Conservation (phyloP, 306 rosid species). For the Leucaena leucocephala region DNA sequence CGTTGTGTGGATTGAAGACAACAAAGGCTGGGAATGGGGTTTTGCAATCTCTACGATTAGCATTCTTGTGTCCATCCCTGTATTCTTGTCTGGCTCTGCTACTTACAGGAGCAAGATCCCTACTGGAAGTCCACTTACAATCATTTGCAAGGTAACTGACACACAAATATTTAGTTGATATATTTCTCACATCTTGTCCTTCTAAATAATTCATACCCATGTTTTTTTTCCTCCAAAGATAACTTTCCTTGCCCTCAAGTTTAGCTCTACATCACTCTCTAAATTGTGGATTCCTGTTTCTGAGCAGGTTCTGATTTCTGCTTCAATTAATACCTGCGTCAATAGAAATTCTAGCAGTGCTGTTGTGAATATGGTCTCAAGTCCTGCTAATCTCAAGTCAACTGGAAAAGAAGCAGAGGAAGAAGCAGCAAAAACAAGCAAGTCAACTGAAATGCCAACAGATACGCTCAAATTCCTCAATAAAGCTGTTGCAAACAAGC, state of each 20-base stretch:
- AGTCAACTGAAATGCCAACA: constrained; percentile 36
- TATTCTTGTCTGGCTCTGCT: constrained; percentile 75
- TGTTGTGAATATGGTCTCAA: constrained; percentile 61
- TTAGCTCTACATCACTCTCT: background rate
- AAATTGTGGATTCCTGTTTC: background rate
- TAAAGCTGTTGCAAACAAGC: constrained; percentile 51
- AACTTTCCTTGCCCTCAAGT: background rate
- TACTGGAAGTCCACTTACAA: constrained; percentile 85
- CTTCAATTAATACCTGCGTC: constrained; percentile 49
- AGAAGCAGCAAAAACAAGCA: constrained; percentile 31
- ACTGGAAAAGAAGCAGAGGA: constrained; percentile 31
- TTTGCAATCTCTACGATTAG: constrained; percentile 73
- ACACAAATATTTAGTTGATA: too few relatives aligned
- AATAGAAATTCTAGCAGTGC: constrained; percentile 60
- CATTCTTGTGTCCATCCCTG: constrained; percentile 65
- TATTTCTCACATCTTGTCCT: too few relatives aligned
- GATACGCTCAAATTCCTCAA: constrained; percentile 67
- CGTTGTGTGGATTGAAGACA: constrained; percentile 93
- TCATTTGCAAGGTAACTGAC: constrained; percentile 67
- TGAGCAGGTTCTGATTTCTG: constrained; percentile 70
- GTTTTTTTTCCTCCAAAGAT: background rate
- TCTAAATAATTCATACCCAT: background rate
- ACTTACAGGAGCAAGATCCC: constrained; percentile 75
- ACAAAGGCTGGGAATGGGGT: constrained; percentile 97
- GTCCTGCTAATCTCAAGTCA: constrained; percentile 51